Evolutionary conservation across 768 basidiomycete species (phyloP).

Genomic region (Peribolospora baueri): DNA sequence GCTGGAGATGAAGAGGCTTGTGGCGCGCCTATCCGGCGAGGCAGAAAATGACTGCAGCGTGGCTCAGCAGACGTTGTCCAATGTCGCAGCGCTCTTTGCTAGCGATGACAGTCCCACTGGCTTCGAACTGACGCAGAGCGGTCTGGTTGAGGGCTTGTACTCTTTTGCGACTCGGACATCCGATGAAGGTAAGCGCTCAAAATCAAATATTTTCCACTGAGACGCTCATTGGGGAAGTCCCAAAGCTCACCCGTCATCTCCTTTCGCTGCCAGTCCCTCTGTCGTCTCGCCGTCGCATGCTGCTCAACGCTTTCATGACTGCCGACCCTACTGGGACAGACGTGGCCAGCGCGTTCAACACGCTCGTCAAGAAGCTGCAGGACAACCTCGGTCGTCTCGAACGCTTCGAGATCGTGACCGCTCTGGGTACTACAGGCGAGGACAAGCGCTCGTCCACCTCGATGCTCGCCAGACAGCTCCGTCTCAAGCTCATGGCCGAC

Average conservation of each 20-base stretch:
- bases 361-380: constrained; percentile 83
- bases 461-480: constrained; percentile 70
- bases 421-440: constrained; percentile 39
- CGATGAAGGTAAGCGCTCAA: constrained; percentile 26
- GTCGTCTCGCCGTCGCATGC: constrained; percentile 22
- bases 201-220: too few species aligned
- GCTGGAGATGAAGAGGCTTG: too few species aligned
- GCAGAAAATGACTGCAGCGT: neutral
- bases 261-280: neutral
- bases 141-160: constrained; percentile 65
- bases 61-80: constrained; percentile 15
- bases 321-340: constrained; percentile 27
- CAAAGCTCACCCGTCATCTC: neutral
- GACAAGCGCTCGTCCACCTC: constrained; percentile 42
- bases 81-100: constrained; percentile 58
- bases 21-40: too few species aligned
- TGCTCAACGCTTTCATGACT: constrained; percentile 52
- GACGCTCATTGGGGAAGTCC: constrained; percentile 12
- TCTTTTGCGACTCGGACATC: constrained; percentile 49
- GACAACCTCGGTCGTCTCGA: constrained; percentile 90
- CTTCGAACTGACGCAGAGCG: constrained; percentile 84
- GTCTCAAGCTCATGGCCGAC: constrained; percentile 65
- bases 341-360: constrained; percentile 38
- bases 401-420: constrained; percentile 77
- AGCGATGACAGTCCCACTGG: constrained; percentile 39